phyloP scores from a whole-genome alignment of 1,139 yeast genomes.

The Scheffersomyces segobiensis region DNA sequence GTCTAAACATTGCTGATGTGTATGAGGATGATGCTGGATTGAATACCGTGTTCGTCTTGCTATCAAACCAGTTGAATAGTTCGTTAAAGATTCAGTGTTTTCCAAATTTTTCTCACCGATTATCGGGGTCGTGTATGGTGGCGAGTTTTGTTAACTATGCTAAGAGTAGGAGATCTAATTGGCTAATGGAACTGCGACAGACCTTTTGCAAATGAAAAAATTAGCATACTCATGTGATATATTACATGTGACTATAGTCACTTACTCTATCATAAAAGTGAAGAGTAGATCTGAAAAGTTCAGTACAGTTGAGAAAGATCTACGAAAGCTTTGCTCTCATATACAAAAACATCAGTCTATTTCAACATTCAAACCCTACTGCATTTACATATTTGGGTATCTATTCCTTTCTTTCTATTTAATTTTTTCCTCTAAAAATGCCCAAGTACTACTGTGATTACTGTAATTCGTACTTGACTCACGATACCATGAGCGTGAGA shows the following conservation, averaged over 20 bases:
- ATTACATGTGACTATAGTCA: neutral
- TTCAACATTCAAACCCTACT: neutral
- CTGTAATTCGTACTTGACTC: constrained; percentile 83
- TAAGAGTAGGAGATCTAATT: constrained; percentile 8
- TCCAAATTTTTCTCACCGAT: constrained; percentile 17
- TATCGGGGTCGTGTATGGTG: constrained; percentile 18
- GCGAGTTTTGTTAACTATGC: neutral
- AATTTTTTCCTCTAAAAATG: constrained; percentile 23
- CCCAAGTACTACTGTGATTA: constrained; percentile 80
- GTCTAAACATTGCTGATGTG: constrained; percentile 37
- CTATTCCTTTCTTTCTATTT: neutral
- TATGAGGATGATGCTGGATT: constrained; percentile 1
- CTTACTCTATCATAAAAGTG: neutral
- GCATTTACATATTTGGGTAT: no score
- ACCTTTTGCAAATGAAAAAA: neutral
- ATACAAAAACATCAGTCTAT: neutral
- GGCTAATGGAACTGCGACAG: constrained; percentile 4
- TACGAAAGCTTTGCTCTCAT: neutral
- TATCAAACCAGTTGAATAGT: neutral
- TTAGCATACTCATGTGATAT: neutral
- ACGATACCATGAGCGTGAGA: constrained; percentile 85
- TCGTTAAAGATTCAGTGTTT: constrained; percentile 2
- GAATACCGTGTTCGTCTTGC: constrained; percentile 1
- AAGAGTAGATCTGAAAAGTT: neutral
- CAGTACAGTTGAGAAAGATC: neutral